These are phyloP conservation scores for Naganishia kalamii DNA, from an alignment of 768 basidiomycete species.

Conservation along the genomic window DNA sequence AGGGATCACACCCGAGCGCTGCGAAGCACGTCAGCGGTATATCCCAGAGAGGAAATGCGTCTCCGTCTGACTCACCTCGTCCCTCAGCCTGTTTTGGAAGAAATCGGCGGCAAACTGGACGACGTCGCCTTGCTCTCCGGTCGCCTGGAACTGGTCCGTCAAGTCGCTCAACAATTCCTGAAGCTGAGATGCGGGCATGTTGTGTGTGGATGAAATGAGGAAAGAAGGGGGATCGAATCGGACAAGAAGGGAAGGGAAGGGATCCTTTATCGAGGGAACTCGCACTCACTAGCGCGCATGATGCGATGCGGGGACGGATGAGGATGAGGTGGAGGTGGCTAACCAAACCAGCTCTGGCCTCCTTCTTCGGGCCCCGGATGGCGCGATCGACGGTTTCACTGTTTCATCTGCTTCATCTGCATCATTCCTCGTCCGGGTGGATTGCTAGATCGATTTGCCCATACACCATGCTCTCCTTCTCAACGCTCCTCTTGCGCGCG, in stretches of 20 bases:
- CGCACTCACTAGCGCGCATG: too few relatives aligned
- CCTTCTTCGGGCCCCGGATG: too few relatives aligned
- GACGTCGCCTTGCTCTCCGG: conserved; percentile 79
- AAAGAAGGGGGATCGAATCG: not conserved
- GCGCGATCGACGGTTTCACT: too few relatives aligned
- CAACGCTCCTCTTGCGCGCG: conserved; percentile 58
- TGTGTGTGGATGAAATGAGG: not conserved
- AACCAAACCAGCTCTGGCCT: too few relatives aligned
- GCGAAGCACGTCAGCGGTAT: not conserved
- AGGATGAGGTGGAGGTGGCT: too few relatives aligned
- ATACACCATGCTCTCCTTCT: conserved; percentile 36
- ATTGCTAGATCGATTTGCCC: not conserved
- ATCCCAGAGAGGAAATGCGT: not conserved
- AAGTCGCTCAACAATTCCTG: conserved; percentile 14
- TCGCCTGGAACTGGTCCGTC: conserved; percentile 37
- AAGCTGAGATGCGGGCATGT: conserved; percentile 8
- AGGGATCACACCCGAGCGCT: not conserved
- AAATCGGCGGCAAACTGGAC: conserved; percentile 77
- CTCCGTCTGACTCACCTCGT: conserved; percentile 34
- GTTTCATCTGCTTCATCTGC: too few relatives aligned
- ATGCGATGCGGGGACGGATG: too few relatives aligned
- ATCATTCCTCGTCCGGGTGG: too few relatives aligned
- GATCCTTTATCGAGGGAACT: too few relatives aligned
- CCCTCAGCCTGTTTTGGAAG: conserved; percentile 60
- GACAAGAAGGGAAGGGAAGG: not conserved